A percentile compares a stretch with the other conserved stretches of the same genome.
Conservation (phyloP, 805 yeast genomes). For the Hanseniaspora singularis region DNA sequence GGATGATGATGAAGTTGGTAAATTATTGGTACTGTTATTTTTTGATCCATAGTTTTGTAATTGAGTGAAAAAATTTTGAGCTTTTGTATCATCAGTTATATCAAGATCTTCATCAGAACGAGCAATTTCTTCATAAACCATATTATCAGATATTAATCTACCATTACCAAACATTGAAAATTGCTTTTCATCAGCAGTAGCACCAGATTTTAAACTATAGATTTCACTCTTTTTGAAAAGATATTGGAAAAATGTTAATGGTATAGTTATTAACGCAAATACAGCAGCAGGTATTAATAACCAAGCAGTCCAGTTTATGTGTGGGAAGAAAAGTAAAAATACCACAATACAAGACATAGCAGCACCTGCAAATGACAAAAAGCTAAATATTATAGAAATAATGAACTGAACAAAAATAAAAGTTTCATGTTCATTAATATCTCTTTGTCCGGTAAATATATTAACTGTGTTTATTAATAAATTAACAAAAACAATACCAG, state of each 20-base stretch:
- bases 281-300: constrained; percentile 55
- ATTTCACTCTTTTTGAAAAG: constrained; percentile 8
- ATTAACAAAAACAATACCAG: constrained; percentile 45
- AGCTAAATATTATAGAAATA: constrained; percentile 35
- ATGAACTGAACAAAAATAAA: constrained; percentile 28
- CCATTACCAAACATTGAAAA: neutral
- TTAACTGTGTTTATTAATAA: constrained; percentile 29
- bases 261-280: constrained; percentile 39
- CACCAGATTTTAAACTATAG: constrained; percentile 8
- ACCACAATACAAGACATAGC: constrained; percentile 44
- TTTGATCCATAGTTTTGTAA: neutral
- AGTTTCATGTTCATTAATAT: constrained; percentile 20
- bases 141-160: constrained; percentile 12
- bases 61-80: constrained; percentile 9
- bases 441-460: constrained; percentile 23
- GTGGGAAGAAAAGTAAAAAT: constrained; percentile 50
- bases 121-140: constrained; percentile 7
- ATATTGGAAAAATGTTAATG: constrained; percentile 34
- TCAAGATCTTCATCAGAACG: constrained; percentile 5
- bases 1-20: neutral
- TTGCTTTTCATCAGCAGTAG: constrained; percentile 6
- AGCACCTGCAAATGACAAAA: constrained; percentile 43
- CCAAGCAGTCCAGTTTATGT: constrained; percentile 65
- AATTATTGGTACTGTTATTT: constrained; percentile 3
- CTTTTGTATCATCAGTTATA: constrained; percentile 6